A percentile compares a stretch with the other conserved stretches of the same genome.
phyloP scores from a whole-genome alignment of 441 rosid species.

The Bocquillonia castaneifolia region DNA sequence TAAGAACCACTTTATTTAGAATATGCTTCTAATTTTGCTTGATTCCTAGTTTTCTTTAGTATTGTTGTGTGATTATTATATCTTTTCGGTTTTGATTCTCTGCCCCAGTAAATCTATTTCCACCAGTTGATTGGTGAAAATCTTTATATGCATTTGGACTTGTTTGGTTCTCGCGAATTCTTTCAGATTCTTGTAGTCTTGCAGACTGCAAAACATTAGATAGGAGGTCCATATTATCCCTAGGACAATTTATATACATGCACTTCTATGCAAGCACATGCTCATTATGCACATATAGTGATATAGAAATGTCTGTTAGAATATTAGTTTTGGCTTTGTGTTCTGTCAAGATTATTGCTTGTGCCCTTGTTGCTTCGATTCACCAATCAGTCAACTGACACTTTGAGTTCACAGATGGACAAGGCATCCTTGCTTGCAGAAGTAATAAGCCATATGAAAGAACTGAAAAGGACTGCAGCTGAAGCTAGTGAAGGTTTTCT shows the following conservation, averaged over 20 bases:
- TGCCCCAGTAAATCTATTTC: neutral
- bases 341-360: neutral
- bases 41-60: neutral
- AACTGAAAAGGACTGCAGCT: constrained; percentile 31
- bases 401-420: constrained; percentile 43
- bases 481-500: constrained; percentile 38
- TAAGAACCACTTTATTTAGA: neutral
- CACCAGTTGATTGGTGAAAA: neutral
- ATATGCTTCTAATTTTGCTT: neutral
- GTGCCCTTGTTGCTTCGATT: neutral
- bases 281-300: neutral
- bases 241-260: neutral
- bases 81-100: neutral
- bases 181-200: neutral
- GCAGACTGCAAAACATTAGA: neutral
- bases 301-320: neutral
- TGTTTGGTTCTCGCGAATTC: neutral
- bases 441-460: constrained; percentile 37
- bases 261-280: neutral
- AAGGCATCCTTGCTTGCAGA: constrained; percentile 52
- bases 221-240: neutral
- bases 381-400: constrained; percentile 7
- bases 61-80: neutral
- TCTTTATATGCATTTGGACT: neutral
- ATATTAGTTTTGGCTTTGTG: no score